These are phyloP conservation scores for Apiospora rasikravindrae DNA, from an alignment of 2,329 filamentous ascomycete species.

Conservation along the genomic window DNA sequence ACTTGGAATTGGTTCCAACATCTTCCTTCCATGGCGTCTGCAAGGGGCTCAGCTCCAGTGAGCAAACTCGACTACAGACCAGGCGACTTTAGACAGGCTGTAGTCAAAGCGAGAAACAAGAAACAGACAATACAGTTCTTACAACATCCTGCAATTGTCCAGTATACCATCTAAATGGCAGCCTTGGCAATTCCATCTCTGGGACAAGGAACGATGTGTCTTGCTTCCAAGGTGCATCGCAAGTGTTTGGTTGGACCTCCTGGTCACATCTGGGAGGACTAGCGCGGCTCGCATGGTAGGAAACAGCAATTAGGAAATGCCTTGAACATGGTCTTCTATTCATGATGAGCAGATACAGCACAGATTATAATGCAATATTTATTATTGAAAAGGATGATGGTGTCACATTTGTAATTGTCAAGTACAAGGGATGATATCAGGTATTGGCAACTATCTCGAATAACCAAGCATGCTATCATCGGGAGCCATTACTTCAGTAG, in stretches of 20 bases:
- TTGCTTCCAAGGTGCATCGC: no score
- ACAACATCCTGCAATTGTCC: no score
- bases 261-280: not conserved
- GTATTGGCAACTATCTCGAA: no score
- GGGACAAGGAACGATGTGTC: not conserved
- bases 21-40: not conserved
- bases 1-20: not conserved
- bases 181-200: not conserved
- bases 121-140: not conserved
- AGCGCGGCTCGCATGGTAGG: not conserved
- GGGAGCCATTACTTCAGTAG: no score
- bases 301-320: no score
- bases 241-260: no score
- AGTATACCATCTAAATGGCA: not conserved
- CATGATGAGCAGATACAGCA: not conserved
- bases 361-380: no score
- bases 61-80: not conserved
- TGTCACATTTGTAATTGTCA: no score
- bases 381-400: not conserved
- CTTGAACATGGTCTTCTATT: not conserved
- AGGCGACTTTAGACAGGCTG: not conserved
- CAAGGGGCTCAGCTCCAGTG: not conserved
- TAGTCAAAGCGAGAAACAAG: not conserved
- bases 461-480: no score
- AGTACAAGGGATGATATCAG: no score